Conservation (phyloP, 495 filamentous ascomycete species). For the Echria macrotheca region DNA sequence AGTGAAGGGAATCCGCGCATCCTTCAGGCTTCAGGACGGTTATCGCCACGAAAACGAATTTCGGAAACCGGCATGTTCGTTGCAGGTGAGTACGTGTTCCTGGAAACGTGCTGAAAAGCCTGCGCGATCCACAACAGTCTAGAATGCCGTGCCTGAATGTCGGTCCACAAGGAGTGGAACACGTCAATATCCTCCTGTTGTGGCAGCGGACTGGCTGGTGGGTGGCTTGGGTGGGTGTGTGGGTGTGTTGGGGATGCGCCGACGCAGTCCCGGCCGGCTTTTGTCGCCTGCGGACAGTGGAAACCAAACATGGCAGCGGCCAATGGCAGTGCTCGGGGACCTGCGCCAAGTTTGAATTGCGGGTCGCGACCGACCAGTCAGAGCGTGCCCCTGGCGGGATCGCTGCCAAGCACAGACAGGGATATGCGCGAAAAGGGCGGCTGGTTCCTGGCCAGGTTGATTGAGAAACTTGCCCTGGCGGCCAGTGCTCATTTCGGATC, state of each 20-base stretch:
- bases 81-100: no score
- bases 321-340: slow-evolving; percentile 21
- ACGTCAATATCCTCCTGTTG: neutral
- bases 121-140: neutral
- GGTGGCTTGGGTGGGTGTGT: no score
- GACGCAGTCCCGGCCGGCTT: neutral
- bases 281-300: slow-evolving; percentile 1
- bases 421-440: neutral
- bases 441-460: slow-evolving; percentile 13
- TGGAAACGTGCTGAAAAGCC: no score
- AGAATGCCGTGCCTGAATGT: neutral
- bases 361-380: slow-evolving; percentile 18
- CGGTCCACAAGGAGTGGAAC: neutral
- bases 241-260: neutral
- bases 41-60: no score
- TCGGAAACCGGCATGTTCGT: no score
- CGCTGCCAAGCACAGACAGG: slow-evolving; percentile 13
- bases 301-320: slow-evolving; percentile 6
- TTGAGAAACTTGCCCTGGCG: slow-evolving; percentile 10
- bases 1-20: no score
- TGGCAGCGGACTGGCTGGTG: no score
- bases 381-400: slow-evolving; percentile 9
- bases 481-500: slow-evolving; percentile 7
- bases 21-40: no score
- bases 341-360: slow-evolving; percentile 20